Evolutionary conservation across 306 rosid genomes (phyloP), one percentile per base, ranked within the genome.

Genomic region (Elaeagnus macrophylla): DNA sequence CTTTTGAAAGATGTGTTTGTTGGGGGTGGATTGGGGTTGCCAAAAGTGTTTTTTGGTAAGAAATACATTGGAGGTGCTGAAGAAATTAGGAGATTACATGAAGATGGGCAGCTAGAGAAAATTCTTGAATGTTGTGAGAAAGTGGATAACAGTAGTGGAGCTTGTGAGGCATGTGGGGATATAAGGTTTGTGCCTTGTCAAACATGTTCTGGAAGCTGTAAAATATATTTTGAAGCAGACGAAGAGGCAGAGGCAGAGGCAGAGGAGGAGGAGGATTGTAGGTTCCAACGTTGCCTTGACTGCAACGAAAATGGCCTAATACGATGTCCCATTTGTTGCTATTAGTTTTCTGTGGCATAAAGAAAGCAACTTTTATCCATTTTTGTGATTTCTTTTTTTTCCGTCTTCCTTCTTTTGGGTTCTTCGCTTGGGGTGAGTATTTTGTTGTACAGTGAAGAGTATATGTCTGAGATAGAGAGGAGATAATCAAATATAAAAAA

Each of bases 271-370:
- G 74, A 57, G 37, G 83, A 66, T 5, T 80, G 35, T 60, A 95
- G 95, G 15, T 87, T 87, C 54, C 85, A 84, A 18, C 82, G 96
- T 10, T 93, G 96, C 59, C 77, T 80, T 8, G 81, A 84, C 63
- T 93, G 99, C 53, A 87, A 93, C 54, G 99, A 93, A 70, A 93
- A 84, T 74, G 99, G 99, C 6, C 81, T 93, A 25, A 72, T 79
- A 9, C 83, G 88, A 0, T 93, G 99, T 49, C 85, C 89, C 7
- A 42, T 80, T 1, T 93, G 99, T 68, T 82, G 88, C 79, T 51
- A 38, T 49, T 80, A 84, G 62, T 25, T 58, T 49, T 56, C 35
- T 57, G 67, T 57, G 53, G 47, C 64, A 61, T 62, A 54, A 51
- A 41, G 53, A 59, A 25, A 70, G 83, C 78, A 74, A 55, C 12